phyloP scores from a whole-genome alignment of 345 rosid species.

The Boechera retrofracta region DNA sequence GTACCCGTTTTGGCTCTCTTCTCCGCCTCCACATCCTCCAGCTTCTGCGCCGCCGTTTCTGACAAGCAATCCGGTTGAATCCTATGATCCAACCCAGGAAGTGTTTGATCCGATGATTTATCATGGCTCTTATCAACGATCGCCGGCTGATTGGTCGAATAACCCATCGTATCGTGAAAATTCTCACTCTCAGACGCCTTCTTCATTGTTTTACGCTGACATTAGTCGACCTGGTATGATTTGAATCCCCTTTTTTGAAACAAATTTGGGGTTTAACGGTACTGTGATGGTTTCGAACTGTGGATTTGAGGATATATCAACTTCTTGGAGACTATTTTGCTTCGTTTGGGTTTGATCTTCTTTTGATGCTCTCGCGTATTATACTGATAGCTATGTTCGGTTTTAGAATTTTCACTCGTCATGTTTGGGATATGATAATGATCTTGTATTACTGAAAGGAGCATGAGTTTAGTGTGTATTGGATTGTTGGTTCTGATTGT shows the following conservation, averaged over 20 bases:
- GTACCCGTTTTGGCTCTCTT: slow-evolving; percentile 29
- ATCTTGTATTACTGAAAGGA: background rate
- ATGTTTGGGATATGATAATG: background rate
- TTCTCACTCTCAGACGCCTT: slow-evolving; percentile 21
- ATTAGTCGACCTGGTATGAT: slow-evolving; percentile 29
- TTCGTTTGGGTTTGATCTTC: slow-evolving; percentile 9
- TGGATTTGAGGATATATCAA: slow-evolving; percentile 4
- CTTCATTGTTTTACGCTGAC: slow-evolving; percentile 36
- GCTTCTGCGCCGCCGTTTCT: slow-evolving; percentile 39
- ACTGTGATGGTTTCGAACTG: background rate
- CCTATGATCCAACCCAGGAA: slow-evolving; percentile 32
- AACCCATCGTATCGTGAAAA: slow-evolving; percentile 17
- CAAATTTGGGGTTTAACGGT: slow-evolving; percentile 13
- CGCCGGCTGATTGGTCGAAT: slow-evolving; percentile 32
- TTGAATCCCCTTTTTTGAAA: background rate
- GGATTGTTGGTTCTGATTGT: slow-evolving; percentile 2
- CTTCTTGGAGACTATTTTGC: background rate
- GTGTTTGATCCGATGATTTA: slow-evolving; percentile 34
- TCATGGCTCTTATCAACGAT: slow-evolving; percentile 28
- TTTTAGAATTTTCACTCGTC: background rate
- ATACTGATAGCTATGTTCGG: background rate
- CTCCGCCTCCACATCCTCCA: slow-evolving; percentile 20
- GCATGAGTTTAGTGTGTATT: slow-evolving; percentile 12
- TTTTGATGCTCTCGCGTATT: background rate
- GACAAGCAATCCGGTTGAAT: slow-evolving; percentile 26